phyloP scores from a whole-genome alignment of 345 rosid genomes.

The Heritiera littoralis region DNA sequence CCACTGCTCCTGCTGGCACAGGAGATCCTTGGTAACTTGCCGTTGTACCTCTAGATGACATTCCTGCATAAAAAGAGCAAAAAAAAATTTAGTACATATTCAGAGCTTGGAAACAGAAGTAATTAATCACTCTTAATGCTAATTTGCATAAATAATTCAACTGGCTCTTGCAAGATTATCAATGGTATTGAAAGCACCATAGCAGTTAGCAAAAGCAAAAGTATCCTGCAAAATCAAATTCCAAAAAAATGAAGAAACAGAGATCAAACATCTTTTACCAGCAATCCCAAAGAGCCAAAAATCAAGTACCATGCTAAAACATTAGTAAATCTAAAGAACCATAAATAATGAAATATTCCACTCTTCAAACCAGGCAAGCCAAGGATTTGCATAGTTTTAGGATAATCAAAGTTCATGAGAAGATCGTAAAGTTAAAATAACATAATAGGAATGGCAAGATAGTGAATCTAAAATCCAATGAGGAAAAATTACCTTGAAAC shows the following conservation, averaged over 20 bases:
- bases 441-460: background rate
- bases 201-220: background rate
- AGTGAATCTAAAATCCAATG: background rate
- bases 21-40: constrained; percentile 48
- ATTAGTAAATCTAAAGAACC: background rate
- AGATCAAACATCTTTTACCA: background rate
- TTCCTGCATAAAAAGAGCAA: constrained; percentile 49
- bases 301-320: background rate
- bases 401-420: background rate
- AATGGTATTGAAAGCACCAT: background rate
- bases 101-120: background rate
- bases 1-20: constrained; percentile 42
- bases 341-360: background rate
- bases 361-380: background rate
- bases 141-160: background rate
- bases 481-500: constrained; percentile 55
- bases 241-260: background rate
- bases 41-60: constrained; percentile 48
- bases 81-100: background rate
- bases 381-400: background rate
- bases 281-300: background rate
- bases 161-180: background rate
- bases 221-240: background rate
- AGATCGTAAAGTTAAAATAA: background rate
- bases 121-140: background rate